Conservation (phyloP, 108 stramenopile species). For the Stephanodiscus minutulus region DNA sequence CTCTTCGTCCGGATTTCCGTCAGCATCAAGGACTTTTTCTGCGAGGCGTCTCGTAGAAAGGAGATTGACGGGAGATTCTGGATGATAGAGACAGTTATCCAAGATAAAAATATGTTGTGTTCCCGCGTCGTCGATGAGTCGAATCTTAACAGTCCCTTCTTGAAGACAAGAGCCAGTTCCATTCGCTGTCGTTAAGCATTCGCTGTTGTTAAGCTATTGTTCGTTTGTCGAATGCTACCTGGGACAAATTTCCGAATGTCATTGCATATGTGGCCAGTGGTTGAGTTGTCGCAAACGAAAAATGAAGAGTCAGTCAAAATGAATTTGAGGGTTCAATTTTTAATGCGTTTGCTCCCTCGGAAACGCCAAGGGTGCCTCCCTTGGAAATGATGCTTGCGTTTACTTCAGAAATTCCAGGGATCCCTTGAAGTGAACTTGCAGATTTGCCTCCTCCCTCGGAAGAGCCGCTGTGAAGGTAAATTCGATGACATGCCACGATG, state of each 20-base stretch:
- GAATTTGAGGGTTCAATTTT: too few species aligned
- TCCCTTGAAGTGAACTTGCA: too few species aligned
- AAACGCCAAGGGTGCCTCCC: too few species aligned
- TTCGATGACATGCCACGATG: background rate
- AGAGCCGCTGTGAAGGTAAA: background rate
- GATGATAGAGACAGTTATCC: background rate
- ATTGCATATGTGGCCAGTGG: slow-evolving; percentile 1
- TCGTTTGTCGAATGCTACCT: background rate
- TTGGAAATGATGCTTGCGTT: background rate
- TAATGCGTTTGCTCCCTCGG: background rate
- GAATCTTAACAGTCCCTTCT: background rate
- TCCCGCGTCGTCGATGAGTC: background rate
- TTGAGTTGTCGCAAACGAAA: slow-evolving; percentile 1
- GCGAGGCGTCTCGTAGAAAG: background rate
- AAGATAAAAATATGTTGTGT: background rate
- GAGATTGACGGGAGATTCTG: background rate
- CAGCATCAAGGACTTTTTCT: background rate
- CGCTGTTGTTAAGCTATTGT: background rate
- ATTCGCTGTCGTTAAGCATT: background rate
- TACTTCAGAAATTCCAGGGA: background rate
- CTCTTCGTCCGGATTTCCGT: background rate
- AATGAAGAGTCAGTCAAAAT: background rate
- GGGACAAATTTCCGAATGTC: background rate
- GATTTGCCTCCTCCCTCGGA: background rate
- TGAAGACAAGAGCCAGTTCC: background rate